Base-by-base conservation (phyloP, 2,329 filamentous ascomycete species). In the Xylaria sp. region DNA sequence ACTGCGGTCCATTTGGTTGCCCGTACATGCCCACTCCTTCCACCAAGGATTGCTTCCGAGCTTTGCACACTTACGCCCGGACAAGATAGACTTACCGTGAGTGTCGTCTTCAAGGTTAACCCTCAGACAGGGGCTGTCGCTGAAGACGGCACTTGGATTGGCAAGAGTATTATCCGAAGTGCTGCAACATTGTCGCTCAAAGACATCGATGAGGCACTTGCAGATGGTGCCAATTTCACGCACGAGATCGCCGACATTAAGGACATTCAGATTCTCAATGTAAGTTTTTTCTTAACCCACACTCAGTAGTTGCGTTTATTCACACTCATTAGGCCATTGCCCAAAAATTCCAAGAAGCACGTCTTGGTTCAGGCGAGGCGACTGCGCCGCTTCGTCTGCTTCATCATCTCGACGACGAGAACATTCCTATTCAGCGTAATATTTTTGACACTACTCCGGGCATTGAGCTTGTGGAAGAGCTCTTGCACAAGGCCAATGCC, bases 351-450 rank as follows among this genome's bases (percentile, higher is more conserved):
- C 89, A 92, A 49, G 91, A 97, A 76, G 81, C 85, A 54, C 89
- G 94, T 61, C 89, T 97, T 60, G 90, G 89, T 59, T 88, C 92
- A 55, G 88, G 86, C 49, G 85, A 89, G 65, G 86, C 89, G 10
- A 90, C 96, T 68, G 89, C 92, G 39, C 88, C 93, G 47, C 84
- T 99, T 55, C 89, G 94, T 59, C 83, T 99, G 52, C 80, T 97
- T 63, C 92, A 96, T 75, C 92, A 96, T 76, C 83, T 97, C 47
- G 94, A 99, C 68, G 94, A 99, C 68, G 94, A 99, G 80, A 97
- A 97, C 74, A 91, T 97, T 56, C 94, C 93, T 2, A 92, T 97
- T 47, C 92, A 96, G 77, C 86, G 91, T 73, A 99, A 97, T 77
- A 90, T 99, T 65, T 99, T 97, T 71, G 88, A 97, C 73, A 93